Percentiles rank a stretch among this genome's conserved stretches.
Evolutionary conservation across 2,329 filamentous ascomycete genomes (phyloP).

Genomic region (Pseudogymnoascus sp.): DNA sequence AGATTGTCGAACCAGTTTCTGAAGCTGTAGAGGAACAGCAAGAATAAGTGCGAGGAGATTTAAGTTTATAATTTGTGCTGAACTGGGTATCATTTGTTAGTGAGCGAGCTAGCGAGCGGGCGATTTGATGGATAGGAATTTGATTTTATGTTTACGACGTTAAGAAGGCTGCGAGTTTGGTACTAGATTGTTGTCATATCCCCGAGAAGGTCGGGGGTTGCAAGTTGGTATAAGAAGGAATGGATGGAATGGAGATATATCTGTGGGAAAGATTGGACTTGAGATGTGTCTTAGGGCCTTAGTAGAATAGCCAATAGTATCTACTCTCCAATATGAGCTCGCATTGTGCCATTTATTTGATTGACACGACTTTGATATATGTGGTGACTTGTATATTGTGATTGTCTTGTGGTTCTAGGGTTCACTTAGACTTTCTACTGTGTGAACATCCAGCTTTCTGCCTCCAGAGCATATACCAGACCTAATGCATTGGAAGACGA

Average conservation of each 20-base stretch:
- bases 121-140: background rate
- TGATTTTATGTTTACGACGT: slow-evolving; percentile 1
- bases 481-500: background rate
- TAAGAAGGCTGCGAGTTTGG: background rate
- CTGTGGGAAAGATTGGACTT: background rate
- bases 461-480: background rate
- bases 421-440: background rate
- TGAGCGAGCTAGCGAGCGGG: slow-evolving; percentile 3
- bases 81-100: background rate
- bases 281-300: background rate
- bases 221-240: background rate
- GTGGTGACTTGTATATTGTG: background rate
- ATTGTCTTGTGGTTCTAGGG: background rate
- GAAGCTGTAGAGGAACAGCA: background rate
- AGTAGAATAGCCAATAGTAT: slow-evolving; percentile 1
- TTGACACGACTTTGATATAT: background rate
- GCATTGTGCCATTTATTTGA: background rate
- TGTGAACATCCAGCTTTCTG: background rate
- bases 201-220: background rate
- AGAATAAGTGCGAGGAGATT: background rate
- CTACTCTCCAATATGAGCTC: background rate
- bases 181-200: background rate
- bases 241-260: background rate
- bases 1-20: background rate
- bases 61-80: background rate